Base-by-base conservation (phyloP, 495 filamentous ascomycete genomes). In the Pyrenopolyporus hunteri region DNA sequence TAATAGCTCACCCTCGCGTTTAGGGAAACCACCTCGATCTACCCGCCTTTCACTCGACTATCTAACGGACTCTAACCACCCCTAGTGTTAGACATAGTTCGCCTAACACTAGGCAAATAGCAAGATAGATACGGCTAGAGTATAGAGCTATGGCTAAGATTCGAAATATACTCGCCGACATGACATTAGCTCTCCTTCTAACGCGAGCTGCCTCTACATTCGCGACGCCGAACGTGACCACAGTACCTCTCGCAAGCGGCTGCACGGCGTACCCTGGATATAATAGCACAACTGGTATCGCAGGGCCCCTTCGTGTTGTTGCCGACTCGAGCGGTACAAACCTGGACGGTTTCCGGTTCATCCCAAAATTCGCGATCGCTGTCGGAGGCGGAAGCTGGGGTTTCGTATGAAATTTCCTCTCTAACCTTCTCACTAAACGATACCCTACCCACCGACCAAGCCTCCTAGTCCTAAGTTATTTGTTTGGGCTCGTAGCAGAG, bases 311-410 rank as follows among this genome's bases (percentile, higher is more conserved):
- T 6, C 56, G 17, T 11, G 20, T 68, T 1, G 28, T 37, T 2
- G 59, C 44, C 19, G 60, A 59, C 42, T 64, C 59, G 1, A 60
- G 56, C 3, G 59, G 65, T 4, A 46, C 8, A 28, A 39, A 40
- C 4, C 13, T 53, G 4, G 65, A 68, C 20, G 65, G 65, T 6
- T 48, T 46, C 32, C 40, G 17, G 16, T 68, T 68, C 13, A 25
- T 44, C 4, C 65, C 65, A 4, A 50, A 53, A 20, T 68, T 52
- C 23, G 55, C 65, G 4, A 64, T 44, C 13, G 65, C 65, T 5
- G 60, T 64, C 11, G 65, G 65, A 3, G 60, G 65, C 11, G 60
- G 65, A 1, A 57, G 37, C 17, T 68, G 65, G 65, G 65, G 65
- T 13, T 68, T 68, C 28, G 65, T 68, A 61, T 4, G 54, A 11